A percentile compares a stretch with the other conserved stretches of the same genome.
Evolutionary conservation across 768 basidiomycete genomes (phyloP).

Genomic region (Mycena rosella): DNA sequence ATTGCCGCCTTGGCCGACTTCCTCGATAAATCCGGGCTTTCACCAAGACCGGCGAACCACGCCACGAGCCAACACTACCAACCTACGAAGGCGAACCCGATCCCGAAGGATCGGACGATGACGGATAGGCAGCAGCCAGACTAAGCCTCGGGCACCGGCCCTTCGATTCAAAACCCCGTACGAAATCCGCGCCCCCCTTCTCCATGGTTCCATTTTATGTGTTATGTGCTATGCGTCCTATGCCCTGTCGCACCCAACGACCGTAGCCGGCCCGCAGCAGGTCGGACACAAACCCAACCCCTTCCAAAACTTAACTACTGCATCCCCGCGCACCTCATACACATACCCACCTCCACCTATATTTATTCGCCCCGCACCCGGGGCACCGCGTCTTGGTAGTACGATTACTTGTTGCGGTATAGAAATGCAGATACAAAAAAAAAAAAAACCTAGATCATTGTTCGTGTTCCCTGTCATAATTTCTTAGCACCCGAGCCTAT

Average conservation of each 20-base stretch:
- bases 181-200: background rate
- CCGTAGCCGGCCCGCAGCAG: background rate
- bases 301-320: background rate
- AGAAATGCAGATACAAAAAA: no score
- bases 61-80: background rate
- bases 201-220: background rate
- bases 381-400: background rate
- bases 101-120: background rate
- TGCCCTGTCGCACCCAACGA: background rate
- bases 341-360: background rate
- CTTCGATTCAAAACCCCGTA: background rate
- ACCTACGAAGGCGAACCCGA: slow-evolving; percentile 6
- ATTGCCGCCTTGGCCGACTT: slow-evolving; percentile 38
- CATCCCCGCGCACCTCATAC: background rate
- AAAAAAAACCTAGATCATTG: no score
- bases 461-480: no score
- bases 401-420: background rate
- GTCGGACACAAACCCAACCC: background rate
- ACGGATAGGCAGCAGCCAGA: background rate
- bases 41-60: slow-evolving; percentile 27
- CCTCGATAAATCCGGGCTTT: slow-evolving; percentile 35
- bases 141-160: background rate
- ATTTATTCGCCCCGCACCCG: background rate
- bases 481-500: no score
- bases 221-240: background rate